These are phyloP conservation scores for Amanita jacksonii DNA, from an alignment of 768 basidiomycete genomes.

Conservation along the genomic window DNA sequence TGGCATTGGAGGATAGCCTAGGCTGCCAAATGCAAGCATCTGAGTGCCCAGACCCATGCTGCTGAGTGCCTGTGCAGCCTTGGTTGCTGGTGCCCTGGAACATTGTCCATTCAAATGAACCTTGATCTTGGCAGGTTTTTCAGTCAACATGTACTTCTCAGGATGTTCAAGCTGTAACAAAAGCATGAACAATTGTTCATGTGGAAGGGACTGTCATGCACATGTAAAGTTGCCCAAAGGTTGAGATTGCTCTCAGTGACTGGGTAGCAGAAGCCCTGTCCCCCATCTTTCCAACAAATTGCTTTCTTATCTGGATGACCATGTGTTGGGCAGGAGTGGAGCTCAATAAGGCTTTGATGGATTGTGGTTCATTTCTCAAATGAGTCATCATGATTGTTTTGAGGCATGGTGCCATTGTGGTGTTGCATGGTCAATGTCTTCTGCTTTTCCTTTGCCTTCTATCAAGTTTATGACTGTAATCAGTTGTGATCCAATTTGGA, in stretches of 20 bases:
- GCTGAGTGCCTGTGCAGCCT: neutral
- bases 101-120: constrained; percentile 5
- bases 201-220: neutral
- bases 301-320: constrained; percentile 4
- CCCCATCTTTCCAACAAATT: constrained; percentile 6
- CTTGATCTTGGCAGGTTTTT: constrained; percentile 3
- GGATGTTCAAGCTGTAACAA: constrained; percentile 6
- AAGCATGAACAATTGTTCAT: neutral
- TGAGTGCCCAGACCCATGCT: neutral
- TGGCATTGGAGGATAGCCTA: constrained; percentile 1
- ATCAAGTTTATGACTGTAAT: neutral
- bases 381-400: constrained; percentile 1
- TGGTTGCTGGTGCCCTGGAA: neutral
- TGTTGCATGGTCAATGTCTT: neutral
- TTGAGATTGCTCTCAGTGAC: constrained; percentile 8
- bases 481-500: constrained; percentile 1
- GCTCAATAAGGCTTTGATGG: constrained; percentile 3
- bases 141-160: constrained; percentile 1
- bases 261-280: constrained; percentile 6
- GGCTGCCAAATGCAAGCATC: neutral
- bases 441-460: neutral
- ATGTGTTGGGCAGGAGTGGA: constrained; percentile 6
- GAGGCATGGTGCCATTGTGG: neutral
- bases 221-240: constrained; percentile 7
- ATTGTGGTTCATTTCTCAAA: constrained; percentile 5